These are phyloP conservation scores for Oryza meridionalis DNA, from an alignment of 176 grass and related monocot species.

Conservation along the genomic window DNA sequence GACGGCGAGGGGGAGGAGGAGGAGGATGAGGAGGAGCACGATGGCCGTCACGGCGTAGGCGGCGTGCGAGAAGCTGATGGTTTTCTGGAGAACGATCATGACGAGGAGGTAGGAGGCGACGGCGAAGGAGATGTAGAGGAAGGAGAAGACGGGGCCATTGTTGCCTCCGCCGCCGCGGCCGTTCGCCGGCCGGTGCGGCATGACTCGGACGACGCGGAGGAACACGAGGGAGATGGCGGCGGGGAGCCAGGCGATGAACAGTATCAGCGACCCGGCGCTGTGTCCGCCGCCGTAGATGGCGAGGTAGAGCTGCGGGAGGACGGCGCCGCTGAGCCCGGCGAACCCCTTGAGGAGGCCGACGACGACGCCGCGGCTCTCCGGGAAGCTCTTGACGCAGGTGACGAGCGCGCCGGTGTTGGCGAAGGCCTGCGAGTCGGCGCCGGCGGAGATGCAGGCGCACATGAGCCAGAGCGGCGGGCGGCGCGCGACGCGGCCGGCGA, in stretches of 20 bases:
- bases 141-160: conserved; percentile 35
- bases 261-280: too few species aligned
- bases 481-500: conserved; percentile 22
- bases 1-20: conserved; percentile 44
- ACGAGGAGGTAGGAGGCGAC: conserved; percentile 44
- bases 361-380: conserved; percentile 48
- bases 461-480: conserved; percentile 44
- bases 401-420: conserved; percentile 48
- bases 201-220: too few species aligned
- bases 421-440: conserved; percentile 51
- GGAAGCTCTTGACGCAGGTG: conserved; percentile 53
- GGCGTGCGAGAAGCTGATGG: conserved; percentile 9
- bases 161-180: too few species aligned
- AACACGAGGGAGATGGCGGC: too few species aligned
- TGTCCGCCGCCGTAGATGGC: neutral
- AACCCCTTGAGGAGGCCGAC: conserved; percentile 63
- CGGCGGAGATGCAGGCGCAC: conserved; percentile 48
- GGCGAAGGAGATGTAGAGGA: conserved; percentile 60
- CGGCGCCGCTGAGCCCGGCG: conserved; percentile 74
- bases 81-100: conserved; percentile 48
- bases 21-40: conserved; percentile 44
- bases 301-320: conserved; percentile 72
- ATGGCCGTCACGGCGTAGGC: conserved; percentile 26
- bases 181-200: too few species aligned
- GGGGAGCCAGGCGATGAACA: too few species aligned